Evolutionary conservation across 2,329 filamentous ascomycete species (phyloP).

Genomic region (Sclerotinia borealis): DNA sequence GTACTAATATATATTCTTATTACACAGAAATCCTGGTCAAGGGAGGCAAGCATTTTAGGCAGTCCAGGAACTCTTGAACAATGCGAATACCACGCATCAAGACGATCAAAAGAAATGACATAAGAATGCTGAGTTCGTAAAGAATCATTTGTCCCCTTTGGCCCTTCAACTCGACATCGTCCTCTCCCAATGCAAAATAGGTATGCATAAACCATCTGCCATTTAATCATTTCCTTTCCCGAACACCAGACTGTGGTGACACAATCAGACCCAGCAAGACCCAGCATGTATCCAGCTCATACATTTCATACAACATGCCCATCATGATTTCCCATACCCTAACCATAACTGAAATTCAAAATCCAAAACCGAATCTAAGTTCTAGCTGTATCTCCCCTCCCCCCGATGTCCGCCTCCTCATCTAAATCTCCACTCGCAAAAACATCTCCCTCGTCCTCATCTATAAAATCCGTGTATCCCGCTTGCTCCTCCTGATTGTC

Average conservation of each 20-base stretch:
- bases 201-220: neutral
- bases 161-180: neutral
- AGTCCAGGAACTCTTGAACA: neutral
- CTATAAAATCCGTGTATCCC: conserved; percentile 28
- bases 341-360: too few relatives aligned
- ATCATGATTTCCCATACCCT: neutral
- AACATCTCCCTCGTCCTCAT: conserved; percentile 26
- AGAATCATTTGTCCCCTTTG: neutral
- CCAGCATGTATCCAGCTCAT: neutral
- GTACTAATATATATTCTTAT: neutral
- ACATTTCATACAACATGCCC: conserved; percentile 4
- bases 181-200: neutral
- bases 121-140: neutral
- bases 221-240: neutral
- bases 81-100: neutral
- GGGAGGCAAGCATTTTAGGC: neutral
- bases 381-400: conserved; percentile 8
- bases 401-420: conserved; percentile 10
- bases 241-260: conserved; percentile 1
- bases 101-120: neutral
- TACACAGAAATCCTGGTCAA: neutral
- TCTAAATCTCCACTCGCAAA: conserved; percentile 25
- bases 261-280: neutral
- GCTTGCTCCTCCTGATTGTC: conserved; percentile 22
- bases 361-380: neutral